Evolutionary conservation across 306 rosid genomes (phyloP), one percentile per base, ranked within the genome.

Genomic region (Arachis hypogaea): DNA sequence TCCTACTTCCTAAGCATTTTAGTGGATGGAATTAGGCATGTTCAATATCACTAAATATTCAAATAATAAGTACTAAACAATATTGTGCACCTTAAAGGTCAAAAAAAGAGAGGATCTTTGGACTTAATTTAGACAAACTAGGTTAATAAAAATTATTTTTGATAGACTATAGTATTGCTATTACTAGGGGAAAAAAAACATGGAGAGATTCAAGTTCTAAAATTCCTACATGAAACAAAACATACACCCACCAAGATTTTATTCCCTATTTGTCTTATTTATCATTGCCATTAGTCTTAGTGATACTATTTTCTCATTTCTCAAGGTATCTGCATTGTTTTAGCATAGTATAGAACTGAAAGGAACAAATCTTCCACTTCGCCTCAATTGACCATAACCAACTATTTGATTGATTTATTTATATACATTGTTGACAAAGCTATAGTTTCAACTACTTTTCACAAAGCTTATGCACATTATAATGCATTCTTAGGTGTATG

Each of bases 21-120:
- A 62, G 64, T 72, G 77, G 68, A 65, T 66, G 72, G 38, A 78
- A 78, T 29, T 78, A 45, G 50, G 54, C 72, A 70, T 16, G 49
- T 40, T n/a, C 63, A 29, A 69, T 5, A 60, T 2, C 33, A 51
- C 7, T 72, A 9, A 22, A 22, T 22, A 22, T 22, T 22, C 28
- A 22, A 22, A 22, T 22, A 22, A 22, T 22, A 22, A 22, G 28
- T 1, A 22, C 1, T 22, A 22, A 22, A 22, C 28, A 65, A 16
- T 45, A 38, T 5, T 43, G 56, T 10, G 22, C 11, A 40, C 3
- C 18, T 11, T 33, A 11, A 59, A 59, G 61, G 9, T 29, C 63
- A 14, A 7, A 9, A 11, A 57, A 5, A 22, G 5, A 4, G 28
- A 22, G 28, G 11, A 49, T 49, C 57, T 11, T 6, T 51, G 14